Conservation (phyloP, 164 flowering plant species). For the Vitis rotundifolia region DNA sequence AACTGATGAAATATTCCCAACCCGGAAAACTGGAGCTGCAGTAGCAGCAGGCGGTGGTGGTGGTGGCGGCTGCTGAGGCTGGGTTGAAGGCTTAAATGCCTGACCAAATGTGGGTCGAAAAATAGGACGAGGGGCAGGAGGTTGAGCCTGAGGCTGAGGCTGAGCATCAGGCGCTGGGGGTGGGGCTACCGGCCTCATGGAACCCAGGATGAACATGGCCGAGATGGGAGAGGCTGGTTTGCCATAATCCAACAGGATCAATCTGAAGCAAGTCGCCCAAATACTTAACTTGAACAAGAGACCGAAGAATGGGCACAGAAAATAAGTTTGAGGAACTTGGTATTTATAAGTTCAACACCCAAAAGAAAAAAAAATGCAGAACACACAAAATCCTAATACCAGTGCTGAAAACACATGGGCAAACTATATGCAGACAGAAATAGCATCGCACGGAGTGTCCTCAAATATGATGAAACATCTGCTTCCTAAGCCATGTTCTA, state of each 20-base stretch:
- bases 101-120: conserved; percentile 8
- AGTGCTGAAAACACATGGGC: background rate
- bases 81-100: background rate
- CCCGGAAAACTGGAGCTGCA: background rate
- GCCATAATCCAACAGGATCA: conserved; percentile 17
- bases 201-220: conserved; percentile 41
- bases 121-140: conserved; percentile 21
- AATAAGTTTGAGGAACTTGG: background rate
- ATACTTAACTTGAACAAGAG: background rate
- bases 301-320: background rate
- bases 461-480: too few species aligned
- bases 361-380: background rate
- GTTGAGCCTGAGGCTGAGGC: conserved; percentile 3
- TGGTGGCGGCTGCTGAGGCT: conserved; percentile 5
- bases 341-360: conserved; percentile 20
- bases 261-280: too few species aligned
- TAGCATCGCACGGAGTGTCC: background rate
- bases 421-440: background rate
- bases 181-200: conserved; percentile 10
- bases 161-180: too few species aligned
- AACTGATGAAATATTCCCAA: background rate
- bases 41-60: conserved; percentile 17
- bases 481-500: too few species aligned
- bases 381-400: background rate
- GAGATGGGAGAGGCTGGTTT: conserved; percentile 24